phyloP scores from a whole-genome alignment of 768 basidiomycete species.

The Psilocybe cubensis region DNA sequence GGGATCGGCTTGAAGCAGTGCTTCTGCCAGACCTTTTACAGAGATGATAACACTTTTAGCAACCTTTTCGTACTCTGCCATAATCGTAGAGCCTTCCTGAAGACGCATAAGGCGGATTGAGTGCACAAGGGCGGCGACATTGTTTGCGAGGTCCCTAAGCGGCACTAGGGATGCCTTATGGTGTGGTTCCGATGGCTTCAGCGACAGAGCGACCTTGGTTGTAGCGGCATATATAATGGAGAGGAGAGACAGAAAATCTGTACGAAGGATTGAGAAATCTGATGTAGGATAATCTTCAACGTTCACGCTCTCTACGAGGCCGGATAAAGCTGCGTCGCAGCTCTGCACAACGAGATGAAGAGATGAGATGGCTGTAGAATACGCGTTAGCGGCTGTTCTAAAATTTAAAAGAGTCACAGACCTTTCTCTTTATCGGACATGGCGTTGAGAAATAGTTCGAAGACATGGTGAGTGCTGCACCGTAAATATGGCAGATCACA shows the following conservation, averaged over 20 bases:
- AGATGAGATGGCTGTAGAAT: constrained; percentile 30
- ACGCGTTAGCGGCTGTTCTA: not conserved
- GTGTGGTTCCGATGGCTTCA: constrained; percentile 61
- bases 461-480: constrained; percentile 17
- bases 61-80: constrained; percentile 44
- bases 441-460: constrained; percentile 8
- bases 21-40: constrained; percentile 45
- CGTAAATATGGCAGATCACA: constrained; percentile 11
- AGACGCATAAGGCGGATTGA: constrained; percentile 49
- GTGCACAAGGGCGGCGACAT: constrained; percentile 52
- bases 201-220: constrained; percentile 65
- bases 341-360: constrained; percentile 38
- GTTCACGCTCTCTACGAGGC: constrained; percentile 23
- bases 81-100: constrained; percentile 49
- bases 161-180: constrained; percentile 53
- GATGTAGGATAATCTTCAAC: constrained; percentile 25
- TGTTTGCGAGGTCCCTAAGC: constrained; percentile 55
- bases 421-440: constrained; percentile 48
- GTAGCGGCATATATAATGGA: constrained; percentile 56
- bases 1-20: constrained; percentile 31
- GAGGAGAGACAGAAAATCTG: constrained; percentile 61
- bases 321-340: constrained; percentile 39
- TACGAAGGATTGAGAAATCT: constrained; percentile 44
- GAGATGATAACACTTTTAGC: constrained; percentile 47
- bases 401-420: constrained; percentile 9